Base-by-base conservation (phyloP, 2,329 filamentous ascomycete species). In the Alternaria viburni region DNA sequence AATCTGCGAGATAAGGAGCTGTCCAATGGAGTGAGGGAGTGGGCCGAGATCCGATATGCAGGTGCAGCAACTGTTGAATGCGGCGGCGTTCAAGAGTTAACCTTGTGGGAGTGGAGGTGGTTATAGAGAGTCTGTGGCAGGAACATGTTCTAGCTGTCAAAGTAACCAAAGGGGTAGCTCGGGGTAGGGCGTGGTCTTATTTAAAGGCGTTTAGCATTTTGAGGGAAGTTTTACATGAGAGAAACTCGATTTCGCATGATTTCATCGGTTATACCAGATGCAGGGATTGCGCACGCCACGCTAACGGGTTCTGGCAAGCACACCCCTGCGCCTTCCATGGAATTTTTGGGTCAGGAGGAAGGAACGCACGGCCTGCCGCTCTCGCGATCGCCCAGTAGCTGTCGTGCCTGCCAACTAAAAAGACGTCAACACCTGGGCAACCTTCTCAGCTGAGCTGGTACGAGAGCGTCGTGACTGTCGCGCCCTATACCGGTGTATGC, bases 281-380 rank as follows among this genome's bases (percentile, higher is more conserved):
- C 73, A 77, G 73, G 74, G 72, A 74, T 75, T 70, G 61, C 30
- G 23, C 59, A 61, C 36, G 43, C 25, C 28, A 47, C 67, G 58
- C 74, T 76, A 75, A 66, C 21, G 73, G 57, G 6, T 41, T 56
- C 44, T 30, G 67, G 64, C 52, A 61, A 54, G 61, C 57, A 17
- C 66, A 70, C 26, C 69, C 73, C 71, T 74, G 69, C 62, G 36
- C n/a, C 54, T 51, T 47, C 41, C 50, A 45, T 64, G 68, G 65
- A 69, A 68, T 77, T 72, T 74, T 75, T 69, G 72, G 74, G 71
- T 76, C 74, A 77, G 71, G 70, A 76, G 74, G 72, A 59, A 73
- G 62, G 59, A 23, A 66, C 61, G 74, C 73, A 75, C 70, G 67
- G 73, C 21, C 73, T 72, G 68, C 70, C 69, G 66, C 62, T 60